Evolutionary conservation across 2,329 filamentous ascomycete species (phyloP).

Genomic region (Fusarium irregulare): DNA sequence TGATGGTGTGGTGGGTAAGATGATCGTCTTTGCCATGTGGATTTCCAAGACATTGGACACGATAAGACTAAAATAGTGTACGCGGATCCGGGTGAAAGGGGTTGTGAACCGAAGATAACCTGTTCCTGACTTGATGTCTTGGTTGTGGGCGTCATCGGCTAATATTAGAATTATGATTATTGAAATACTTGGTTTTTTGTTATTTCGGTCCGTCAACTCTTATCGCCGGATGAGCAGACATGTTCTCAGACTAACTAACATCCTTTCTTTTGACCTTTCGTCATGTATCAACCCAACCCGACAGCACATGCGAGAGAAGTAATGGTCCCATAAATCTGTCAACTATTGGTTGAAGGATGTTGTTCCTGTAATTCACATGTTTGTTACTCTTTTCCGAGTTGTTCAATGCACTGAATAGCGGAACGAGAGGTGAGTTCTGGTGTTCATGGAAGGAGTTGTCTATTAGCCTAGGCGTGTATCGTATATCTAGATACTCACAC

Average conservation of each 20-base stretch:
- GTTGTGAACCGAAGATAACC: background rate
- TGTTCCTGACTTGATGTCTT: background rate
- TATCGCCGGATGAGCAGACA: too few species aligned
- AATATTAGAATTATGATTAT: background rate
- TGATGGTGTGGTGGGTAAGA: background rate
- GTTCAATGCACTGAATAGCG: background rate
- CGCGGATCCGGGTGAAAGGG: background rate
- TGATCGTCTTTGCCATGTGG: background rate
- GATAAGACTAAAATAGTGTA: background rate
- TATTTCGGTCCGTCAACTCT: background rate
- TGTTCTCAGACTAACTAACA: too few species aligned
- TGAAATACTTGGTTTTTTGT: too few species aligned
- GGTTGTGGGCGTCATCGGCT: background rate
- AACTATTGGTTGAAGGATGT: background rate
- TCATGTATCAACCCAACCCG: background rate
- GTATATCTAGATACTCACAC: background rate
- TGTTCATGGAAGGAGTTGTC: background rate
- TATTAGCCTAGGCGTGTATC: background rate
- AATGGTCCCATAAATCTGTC: too few species aligned
- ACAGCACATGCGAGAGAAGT: background rate
- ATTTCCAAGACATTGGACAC: background rate
- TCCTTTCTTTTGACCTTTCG: background rate
- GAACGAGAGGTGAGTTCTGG: background rate
- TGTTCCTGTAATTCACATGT: background rate
- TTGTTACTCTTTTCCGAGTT: background rate